A percentile compares a stretch with the other conserved stretches of the same genome.
These are phyloP conservation scores for Falciphora oryzae DNA, from an alignment of 2,329 filamentous ascomycete species.

Conservation along the genomic window DNA sequence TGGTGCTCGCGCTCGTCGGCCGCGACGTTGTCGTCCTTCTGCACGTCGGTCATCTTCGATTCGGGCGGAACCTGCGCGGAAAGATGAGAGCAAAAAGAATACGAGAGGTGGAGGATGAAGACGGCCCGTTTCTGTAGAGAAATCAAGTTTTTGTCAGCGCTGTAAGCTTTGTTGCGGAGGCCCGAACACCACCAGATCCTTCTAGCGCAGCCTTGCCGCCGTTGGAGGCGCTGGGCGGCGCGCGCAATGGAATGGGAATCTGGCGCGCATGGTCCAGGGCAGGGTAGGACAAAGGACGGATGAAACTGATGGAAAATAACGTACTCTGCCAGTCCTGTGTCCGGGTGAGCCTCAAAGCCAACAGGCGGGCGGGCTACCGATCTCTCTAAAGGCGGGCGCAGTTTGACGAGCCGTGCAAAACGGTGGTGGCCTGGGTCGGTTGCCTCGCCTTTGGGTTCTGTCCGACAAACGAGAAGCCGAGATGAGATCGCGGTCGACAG, in stretches of 20 bases:
- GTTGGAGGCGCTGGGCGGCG: background rate
- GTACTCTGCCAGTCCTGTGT: background rate
- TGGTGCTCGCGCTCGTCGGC: constrained; percentile 5
- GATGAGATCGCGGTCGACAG: constrained; percentile 1
- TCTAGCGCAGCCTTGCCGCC: background rate
- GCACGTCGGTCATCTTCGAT: constrained; percentile 7
- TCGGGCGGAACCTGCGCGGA: background rate
- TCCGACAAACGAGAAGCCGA: background rate
- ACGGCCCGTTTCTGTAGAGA: background rate
- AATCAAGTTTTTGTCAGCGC: background rate
- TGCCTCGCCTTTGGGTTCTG: background rate
- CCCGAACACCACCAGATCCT: background rate
- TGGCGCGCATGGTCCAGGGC: background rate
- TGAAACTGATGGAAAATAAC: background rate
- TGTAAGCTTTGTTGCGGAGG: background rate
- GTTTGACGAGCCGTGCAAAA: background rate
- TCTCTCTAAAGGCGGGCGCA: background rate
- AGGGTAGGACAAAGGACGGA: too few species aligned
- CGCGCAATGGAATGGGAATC: too few species aligned
- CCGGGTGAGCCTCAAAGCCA: background rate
- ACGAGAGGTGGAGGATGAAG: background rate
- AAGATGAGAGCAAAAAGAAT: background rate
- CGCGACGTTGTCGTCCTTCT: constrained; percentile 6
- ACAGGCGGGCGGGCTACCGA: background rate
- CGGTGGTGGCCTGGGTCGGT: background rate